Evolutionary conservation across 1,284 basidiomycete genomes (phyloP).

Genomic region (Ganoderma multipileum): DNA sequence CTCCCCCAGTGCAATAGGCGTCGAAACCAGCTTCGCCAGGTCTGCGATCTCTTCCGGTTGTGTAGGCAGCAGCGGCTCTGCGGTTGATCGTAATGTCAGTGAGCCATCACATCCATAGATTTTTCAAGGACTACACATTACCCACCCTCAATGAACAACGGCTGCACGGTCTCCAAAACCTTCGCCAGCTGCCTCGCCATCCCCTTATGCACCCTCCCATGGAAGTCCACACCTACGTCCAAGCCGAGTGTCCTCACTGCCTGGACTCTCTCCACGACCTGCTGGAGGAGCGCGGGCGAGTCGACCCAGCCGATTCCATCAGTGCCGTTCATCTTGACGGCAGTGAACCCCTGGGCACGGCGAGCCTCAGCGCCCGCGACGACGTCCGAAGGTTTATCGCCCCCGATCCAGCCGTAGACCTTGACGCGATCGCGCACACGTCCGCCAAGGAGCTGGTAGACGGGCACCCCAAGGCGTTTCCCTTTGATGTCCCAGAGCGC

Average conservation of each 20-base stretch:
- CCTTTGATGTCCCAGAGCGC: slow-evolving; percentile 81
- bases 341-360: slow-evolving; percentile 76
- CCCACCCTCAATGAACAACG: slow-evolving; percentile 75
- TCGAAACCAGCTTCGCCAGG: slow-evolving; percentile 64
- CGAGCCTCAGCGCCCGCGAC: slow-evolving; percentile 65
- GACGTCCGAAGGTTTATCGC: slow-evolving; percentile 73
- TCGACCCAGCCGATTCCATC: slow-evolving; percentile 58
- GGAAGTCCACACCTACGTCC: slow-evolving; percentile 72
- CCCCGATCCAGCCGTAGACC: slow-evolving; percentile 78
- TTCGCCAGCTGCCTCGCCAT: slow-evolving; percentile 82
- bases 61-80: slow-evolving; percentile 73
- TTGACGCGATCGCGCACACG: slow-evolving; percentile 67
- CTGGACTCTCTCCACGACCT: slow-evolving; percentile 67
- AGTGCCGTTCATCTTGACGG: slow-evolving; percentile 82
- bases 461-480: slow-evolving; percentile 76
- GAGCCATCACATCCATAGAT: neutral
- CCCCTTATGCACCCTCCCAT: slow-evolving; percentile 72
- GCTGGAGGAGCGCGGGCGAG: slow-evolving; percentile 58
- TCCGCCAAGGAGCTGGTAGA: slow-evolving; percentile 80
- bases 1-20: slow-evolving; percentile 78
- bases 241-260: slow-evolving; percentile 69
- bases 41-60: slow-evolving; percentile 74
- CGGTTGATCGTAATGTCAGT: neutral
- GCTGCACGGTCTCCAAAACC: slow-evolving; percentile 68
- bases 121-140: neutral